These are phyloP conservation scores for Neospermospora avenae DNA, from an alignment of 2,329 filamentous ascomycete species.

Conservation along the genomic window DNA sequence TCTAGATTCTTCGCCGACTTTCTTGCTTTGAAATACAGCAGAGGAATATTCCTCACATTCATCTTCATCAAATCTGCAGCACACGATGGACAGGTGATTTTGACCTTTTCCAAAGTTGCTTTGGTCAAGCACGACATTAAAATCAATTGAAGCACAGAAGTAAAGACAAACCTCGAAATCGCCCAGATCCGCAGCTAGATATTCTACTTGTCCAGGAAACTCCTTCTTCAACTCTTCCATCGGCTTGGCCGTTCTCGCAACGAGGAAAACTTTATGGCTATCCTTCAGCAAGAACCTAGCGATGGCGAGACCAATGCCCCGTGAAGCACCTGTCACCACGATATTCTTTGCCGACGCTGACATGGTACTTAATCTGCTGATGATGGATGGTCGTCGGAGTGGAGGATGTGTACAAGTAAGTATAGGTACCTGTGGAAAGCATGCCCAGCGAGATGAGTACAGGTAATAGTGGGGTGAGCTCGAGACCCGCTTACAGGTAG, in stretches of 20 bases:
- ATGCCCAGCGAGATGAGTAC: no score
- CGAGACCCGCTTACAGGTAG: no score
- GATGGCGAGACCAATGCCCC: conserved; percentile 58
- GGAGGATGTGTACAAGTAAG: background rate
- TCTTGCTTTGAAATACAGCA: no score
- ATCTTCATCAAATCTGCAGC: no score
- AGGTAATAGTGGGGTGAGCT: no score
- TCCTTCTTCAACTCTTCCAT: conserved; percentile 50
- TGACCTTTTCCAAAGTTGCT: no score
- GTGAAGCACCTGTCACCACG: conserved; percentile 65
- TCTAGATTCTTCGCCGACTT: no score
- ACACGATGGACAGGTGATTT: no score
- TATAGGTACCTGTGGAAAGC: no score
- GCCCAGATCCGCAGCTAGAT: conserved; percentile 53
- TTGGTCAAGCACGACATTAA: background rate
- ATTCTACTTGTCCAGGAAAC: conserved; percentile 52
- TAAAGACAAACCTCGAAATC: conserved; percentile 45
- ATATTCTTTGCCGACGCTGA: conserved; percentile 51
- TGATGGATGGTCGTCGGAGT: background rate
- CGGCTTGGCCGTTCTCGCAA: conserved; percentile 51
- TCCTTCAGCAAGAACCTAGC: conserved; percentile 49
- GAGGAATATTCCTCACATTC: no score
- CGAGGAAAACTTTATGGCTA: conserved; percentile 56
- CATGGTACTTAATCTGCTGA: background rate
- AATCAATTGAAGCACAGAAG: background rate